Base-by-base conservation (phyloP, 257 asterid genomes). In the Sherardia arvensis region DNA sequence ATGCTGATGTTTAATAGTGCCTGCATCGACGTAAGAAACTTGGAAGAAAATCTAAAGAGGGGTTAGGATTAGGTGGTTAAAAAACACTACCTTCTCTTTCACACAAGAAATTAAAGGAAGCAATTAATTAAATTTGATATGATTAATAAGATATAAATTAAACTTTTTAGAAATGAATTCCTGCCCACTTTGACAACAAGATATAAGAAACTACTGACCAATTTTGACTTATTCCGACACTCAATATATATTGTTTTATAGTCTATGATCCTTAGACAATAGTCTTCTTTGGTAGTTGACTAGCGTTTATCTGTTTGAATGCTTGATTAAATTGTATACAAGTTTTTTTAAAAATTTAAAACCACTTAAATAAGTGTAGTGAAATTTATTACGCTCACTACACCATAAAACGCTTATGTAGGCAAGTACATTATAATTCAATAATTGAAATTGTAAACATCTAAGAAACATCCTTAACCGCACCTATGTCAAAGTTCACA, bases 11-110 rank as follows among this genome's bases (percentile, higher is more conserved):
- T 28, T 17, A 23, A 25, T 18, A 53, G n/a, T 69, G 61, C 14
- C 64, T n/a, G 43, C 69, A 34, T 64, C 68, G 76, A 71, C 74
- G 64, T 58, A 76, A 71, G 77, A 71, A 67, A 51, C 72, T 48
- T 76, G 25, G 59, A 59, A 68, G 54, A 71, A 57, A 5, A 71
- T 59, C 45, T n/a, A 20, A 21, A 59, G 63, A 71, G 43, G 49
- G 74, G 63, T 25, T 61, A 68, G 62, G 62, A 18, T 58, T 29
- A 58, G 62, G 62, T 58, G 20, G 43, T 58, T 58, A 28, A 58
- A 58, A 58, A 58, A 15, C 33, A 21, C 10, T 29, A 58, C 62
- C 62, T 58, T 58, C 43, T 58, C 20, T 58, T 58, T 58, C 43
- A 18, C 62, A 58, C 62, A 38, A 36, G 65, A 61, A 38, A 61